Evolutionary conservation across 768 basidiomycete genomes (phyloP), one percentile per base, ranked within the genome.

Genomic region (Leccinum arenicola): DNA sequence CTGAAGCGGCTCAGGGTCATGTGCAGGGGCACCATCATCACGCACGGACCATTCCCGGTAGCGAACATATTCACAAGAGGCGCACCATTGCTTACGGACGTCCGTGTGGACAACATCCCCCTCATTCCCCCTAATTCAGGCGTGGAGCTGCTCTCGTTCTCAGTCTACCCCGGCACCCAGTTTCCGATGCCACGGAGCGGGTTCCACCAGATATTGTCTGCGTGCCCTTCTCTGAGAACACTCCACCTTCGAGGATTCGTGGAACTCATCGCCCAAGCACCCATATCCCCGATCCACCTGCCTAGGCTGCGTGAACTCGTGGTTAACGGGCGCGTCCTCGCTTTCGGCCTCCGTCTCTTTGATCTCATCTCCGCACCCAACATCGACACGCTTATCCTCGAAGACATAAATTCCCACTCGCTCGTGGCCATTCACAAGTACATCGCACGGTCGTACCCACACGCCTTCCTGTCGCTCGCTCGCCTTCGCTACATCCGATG

Each of bases 61-160:
- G 58, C 10, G 5, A 54, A 57, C 17, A 57, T 73, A 21, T 75
- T 75, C 57, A 65, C 60, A n/a, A 61, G 61, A n/a, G 74, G 74
- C 1, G 72, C 67, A 3, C 74, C 74, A 5, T 45, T 66, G 19
- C 70, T 75, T 33, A 54, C 66, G 27, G 72, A 74, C 17, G 63
- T 75, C 50, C 75, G 70, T 33, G 58, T 75, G 12, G 75, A 76
- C 61, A 64, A 66, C 10, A 40, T 75, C 8, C 68, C 71, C 48
- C 50, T 74, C 29, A 56, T 66, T 48, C 57, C 69, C 9, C 69
- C 73, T 31, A 61, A 56, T 21, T 55, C 66, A 12, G n/a, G 48
- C 29, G 49, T 53, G 11, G 71, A 65, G 54, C 62, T 57, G 10
- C 67, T 75, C 19, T 74, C 75, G 43, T 66, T 75, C 27, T 75